Base-by-base conservation (phyloP, 257 asterid species). In the Leonotis leonurus region DNA sequence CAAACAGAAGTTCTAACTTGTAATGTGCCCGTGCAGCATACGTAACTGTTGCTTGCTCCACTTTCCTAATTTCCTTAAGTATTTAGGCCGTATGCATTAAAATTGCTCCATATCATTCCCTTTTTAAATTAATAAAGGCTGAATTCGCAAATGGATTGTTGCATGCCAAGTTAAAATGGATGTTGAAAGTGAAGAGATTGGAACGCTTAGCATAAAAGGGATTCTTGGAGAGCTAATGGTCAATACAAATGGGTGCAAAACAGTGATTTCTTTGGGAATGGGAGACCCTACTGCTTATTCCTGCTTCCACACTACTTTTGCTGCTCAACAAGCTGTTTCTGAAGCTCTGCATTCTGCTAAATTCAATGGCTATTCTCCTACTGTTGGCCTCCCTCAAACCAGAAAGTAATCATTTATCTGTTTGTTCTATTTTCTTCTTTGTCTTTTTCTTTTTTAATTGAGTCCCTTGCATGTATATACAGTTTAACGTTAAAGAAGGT, bases 351-450 rank as follows among this genome's bases (percentile, higher is more conserved):
- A 68, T 37, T 87, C 95, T 5, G 50, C 78, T 36, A 78, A 90
- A 64, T 90, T 90, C 77, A 90, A 90, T 69, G 95, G 97, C 3
- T 90, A 90, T 53, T 56, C 97, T 24, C 95, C 95, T 9, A 87
- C 92, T 11, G 88, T 71, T 18, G 97, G 97, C 1, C 95, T 90
- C 29, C 97, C 92, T 56, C 90, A 83, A 50, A 73, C 95, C 56
- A 80, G 97, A 83, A 78, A 59, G 97, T 87, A 80, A 41, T 33
- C 4, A 0, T 6, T 14, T n/a, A n/a, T 36, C 14, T 5, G 3
- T 11, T 36, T 10, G 10, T 14, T 14, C 20, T 40, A 4, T 40
- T 53, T 29, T n/a, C 8, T 41, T 30, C 18, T 20, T 14, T 21
- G 1, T 32, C 3, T 2, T 18, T 12, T 33, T 20, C 2, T 8